Evolutionary conservation across 78 protist species (phyloP).

Genomic region (slime mould (Dictyostelium discoideum)): DNA sequence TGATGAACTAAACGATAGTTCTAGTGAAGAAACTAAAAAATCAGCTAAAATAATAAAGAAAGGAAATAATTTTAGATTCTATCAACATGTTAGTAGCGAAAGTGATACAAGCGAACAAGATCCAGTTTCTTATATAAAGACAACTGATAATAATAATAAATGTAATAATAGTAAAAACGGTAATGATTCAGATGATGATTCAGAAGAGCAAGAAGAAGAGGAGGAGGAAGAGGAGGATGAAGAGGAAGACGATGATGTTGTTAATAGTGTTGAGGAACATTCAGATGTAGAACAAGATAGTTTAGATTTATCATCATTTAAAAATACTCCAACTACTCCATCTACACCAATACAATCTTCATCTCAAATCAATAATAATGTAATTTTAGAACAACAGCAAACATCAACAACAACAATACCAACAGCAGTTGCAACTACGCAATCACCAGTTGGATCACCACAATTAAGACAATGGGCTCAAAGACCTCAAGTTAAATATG

Average conservation of each 20-base stretch:
- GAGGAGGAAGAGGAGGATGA: neutral
- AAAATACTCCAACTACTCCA: neutral
- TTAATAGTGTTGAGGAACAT: conserved; percentile 28
- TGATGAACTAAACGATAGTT: neutral
- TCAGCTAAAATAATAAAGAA: neutral
- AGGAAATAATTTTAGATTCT: neutral
- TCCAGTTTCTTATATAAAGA: neutral
- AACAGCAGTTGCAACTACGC: neutral
- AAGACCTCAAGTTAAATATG: conserved; percentile 32
- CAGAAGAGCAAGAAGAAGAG: neutral
- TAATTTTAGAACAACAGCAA: neutral
- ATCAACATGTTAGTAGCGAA: neutral
- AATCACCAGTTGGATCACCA: conserved; percentile 8
- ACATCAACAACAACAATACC: neutral
- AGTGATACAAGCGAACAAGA: conserved; percentile 17
- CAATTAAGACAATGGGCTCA: conserved; percentile 30
- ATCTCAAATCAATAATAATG: neutral
- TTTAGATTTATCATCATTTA: conserved; percentile 1
- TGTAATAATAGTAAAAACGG: neutral
- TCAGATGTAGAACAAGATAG: conserved; percentile 7
- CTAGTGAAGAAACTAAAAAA: neutral
- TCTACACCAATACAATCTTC: neutral
- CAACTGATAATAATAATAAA: neutral
- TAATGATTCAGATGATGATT: neutral
- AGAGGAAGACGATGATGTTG: neutral